Base-by-base conservation (phyloP, 305 asterid genomes). In the Fraxinus ornus region DNA sequence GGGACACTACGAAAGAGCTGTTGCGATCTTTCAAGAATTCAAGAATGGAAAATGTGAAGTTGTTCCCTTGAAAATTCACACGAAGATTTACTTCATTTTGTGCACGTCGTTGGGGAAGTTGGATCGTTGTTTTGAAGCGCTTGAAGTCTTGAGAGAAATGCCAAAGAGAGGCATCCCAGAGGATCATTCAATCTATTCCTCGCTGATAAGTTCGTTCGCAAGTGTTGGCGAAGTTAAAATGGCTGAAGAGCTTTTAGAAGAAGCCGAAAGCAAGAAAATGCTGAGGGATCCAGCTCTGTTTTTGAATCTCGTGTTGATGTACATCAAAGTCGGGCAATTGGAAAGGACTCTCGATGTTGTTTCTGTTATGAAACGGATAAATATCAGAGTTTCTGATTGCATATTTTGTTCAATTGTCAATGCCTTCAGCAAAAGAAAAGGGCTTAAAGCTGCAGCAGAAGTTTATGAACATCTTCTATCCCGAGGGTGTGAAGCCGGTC, bases 321-420 rank as follows among this genome's bases (percentile, higher is more conserved):
- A 93, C 37, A 68, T 91, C 57, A 87, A 91, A 66, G 91, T 89
- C 70, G 99, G 94, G 78, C 52, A 77, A 60, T 49, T 94, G 86
- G 98, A 92, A 83, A 90, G 83, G 75, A 89, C 99, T 0, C 89
- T 93, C 8, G 90, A 86, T 33, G 87, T 91, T 3, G 90, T 91
- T 13, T 74, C 86, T 0, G 22, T 52, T 2, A 96, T 96, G 99
- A 87, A 83, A 55, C 94, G 97, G 0, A 92, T 75, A 1, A 83
- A 86, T 28, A 83, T 92, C 35, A 83, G 91, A 71, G 95, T 92
- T 2, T 94, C 99, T 0, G 98, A 96, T 80, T 96, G 98, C 90
- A 93, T 94, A 28, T 88, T 93, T 7, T 93, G 99, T 47, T 94
- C 99, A 3, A 90, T 96, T 17, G 90, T 96, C n/a, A 96, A 96